Evolutionary conservation across 768 basidiomycete species (phyloP).

Genomic region (Exidia glandulosa): DNA sequence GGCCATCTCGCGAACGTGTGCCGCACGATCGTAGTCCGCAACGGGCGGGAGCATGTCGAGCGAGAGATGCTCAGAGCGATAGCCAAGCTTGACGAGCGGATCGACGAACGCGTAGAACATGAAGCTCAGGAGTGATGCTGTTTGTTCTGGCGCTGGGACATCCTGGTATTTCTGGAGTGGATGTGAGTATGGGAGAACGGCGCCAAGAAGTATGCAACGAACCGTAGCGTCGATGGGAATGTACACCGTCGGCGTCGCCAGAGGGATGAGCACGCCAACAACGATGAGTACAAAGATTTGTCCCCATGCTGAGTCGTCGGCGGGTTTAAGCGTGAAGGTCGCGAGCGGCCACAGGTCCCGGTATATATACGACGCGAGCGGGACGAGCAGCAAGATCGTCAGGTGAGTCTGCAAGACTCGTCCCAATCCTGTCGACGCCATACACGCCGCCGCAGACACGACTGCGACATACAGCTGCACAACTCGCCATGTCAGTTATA

Average conservation of each 20-base stretch:
- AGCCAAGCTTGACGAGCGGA: constrained; percentile 32
- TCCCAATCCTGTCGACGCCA: constrained; percentile 27
- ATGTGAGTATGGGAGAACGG: background rate
- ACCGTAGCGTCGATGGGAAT: constrained; percentile 46
- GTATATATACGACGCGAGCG: constrained; percentile 39
- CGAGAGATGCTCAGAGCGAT: constrained; percentile 32
- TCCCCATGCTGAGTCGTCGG: constrained; percentile 42
- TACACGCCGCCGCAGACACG: constrained; percentile 30
- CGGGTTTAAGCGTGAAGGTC: constrained; percentile 39
- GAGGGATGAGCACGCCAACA: constrained; percentile 38
- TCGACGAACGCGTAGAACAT: constrained; percentile 45
- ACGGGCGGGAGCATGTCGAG: constrained; percentile 31
- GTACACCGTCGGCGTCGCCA: constrained; percentile 46
- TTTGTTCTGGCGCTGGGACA: constrained; percentile 35
- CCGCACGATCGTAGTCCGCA: constrained; percentile 33
- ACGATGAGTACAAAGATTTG: constrained; percentile 36
- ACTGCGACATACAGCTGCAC: constrained; percentile 34
- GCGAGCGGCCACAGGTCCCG: constrained; percentile 41
- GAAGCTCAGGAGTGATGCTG: constrained; percentile 33
- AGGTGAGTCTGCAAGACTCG: constrained; percentile 33
- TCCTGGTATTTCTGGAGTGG: constrained; percentile 21
- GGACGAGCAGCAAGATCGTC: constrained; percentile 34
- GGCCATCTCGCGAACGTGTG: constrained; percentile 11
- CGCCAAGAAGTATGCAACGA: background rate
- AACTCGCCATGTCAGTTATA: background rate